A percentile compares a stretch with the other conserved stretches of the same genome.
These are phyloP conservation scores for Shiraia bambusicola DNA, from an alignment of 2,329 filamentous ascomycete species.

Conservation along the genomic window DNA sequence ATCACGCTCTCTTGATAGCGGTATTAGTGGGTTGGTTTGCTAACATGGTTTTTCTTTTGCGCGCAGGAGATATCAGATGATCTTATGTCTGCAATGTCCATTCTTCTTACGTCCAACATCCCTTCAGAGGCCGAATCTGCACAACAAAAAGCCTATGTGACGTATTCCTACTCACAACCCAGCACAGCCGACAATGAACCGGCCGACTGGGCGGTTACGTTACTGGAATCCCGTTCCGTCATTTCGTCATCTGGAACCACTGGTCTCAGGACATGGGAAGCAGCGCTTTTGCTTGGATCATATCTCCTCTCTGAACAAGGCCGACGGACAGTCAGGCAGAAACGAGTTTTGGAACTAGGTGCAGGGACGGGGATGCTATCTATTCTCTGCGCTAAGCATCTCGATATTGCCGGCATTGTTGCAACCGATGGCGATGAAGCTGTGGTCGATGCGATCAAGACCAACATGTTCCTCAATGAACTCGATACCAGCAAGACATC, in stretches of 20 bases:
- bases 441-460: conserved; percentile 66
- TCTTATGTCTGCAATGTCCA: conserved; percentile 69
- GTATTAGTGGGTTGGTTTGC: too few relatives aligned
- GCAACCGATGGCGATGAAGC: conserved; percentile 75
- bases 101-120: conserved; percentile 63
- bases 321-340: conserved; percentile 52
- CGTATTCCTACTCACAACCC: conserved; percentile 56
- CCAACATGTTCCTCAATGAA: conserved; percentile 69
- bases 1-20: too few relatives aligned
- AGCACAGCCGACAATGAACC: conserved; percentile 15
- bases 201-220: conserved; percentile 53
- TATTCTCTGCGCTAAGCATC: conserved; percentile 69
- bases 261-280: conserved; percentile 79
- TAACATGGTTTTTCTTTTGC: conserved; percentile 25
- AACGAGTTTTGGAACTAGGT: conserved; percentile 69
- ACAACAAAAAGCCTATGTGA: conserved; percentile 74
- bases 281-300: conserved; percentile 70
- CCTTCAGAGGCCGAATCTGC: conserved; percentile 66
- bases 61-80: conserved; percentile 78
- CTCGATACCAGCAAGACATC: conserved; percentile 53
- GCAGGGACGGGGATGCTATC: conserved; percentile 76
- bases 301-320: conserved; percentile 58
- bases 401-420: conserved; percentile 61
- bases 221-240: conserved; percentile 69
- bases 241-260: conserved; percentile 73